These are phyloP conservation scores for Monosporascus sp. DNA, from an alignment of 2,329 filamentous ascomycete genomes.

Conservation along the genomic window DNA sequence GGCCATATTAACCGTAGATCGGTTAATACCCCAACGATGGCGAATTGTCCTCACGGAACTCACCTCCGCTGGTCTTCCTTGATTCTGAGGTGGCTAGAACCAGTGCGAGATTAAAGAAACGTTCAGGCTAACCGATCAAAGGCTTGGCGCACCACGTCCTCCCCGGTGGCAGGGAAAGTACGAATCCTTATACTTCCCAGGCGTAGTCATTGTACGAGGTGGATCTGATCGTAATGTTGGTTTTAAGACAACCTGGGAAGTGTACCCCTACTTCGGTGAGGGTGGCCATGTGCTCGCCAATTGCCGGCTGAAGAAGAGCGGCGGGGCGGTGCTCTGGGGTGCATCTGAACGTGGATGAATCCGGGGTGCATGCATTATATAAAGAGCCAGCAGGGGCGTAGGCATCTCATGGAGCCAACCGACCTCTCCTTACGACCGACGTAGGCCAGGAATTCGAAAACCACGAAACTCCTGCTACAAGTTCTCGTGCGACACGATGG, in stretches of 20 bases:
- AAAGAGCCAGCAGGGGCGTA: background rate
- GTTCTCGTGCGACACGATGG: conserved; percentile 1
- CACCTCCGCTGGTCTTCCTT: background rate
- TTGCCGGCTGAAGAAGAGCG: background rate
- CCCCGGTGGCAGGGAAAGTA: no score
- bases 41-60: background rate
- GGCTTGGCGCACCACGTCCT: background rate
- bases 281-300: background rate
- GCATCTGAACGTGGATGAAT: background rate
- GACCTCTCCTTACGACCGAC: no score
- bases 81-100: background rate
- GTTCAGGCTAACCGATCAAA: background rate
- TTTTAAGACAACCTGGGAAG: no score
- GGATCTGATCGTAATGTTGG: no score
- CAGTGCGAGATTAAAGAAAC: background rate
- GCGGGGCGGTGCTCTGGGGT: background rate
- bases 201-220: no score
- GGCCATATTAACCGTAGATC: background rate
- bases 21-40: background rate
- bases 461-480: no score
- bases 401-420: no score
- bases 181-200: no score
- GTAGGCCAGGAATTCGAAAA: no score
- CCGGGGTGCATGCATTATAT: background rate
- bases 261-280: no score